A percentile compares a stretch with the other conserved stretches of the same genome.
Evolutionary conservation across 108 stramenopile species (phyloP).

Genomic region (Conticribra weissflogii): DNA sequence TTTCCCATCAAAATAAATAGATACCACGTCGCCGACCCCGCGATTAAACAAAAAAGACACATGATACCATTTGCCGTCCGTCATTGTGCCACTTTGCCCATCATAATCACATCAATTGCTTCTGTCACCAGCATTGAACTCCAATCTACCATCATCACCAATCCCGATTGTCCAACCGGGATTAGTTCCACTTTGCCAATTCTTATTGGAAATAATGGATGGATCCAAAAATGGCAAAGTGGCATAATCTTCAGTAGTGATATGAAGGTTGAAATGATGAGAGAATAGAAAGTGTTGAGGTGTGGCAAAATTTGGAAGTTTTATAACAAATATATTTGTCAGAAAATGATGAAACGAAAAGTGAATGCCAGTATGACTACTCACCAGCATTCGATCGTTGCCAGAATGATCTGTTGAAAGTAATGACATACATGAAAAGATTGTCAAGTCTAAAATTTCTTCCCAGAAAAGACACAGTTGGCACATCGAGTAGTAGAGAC

Average conservation of each 20-base stretch:
- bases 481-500: not conserved
- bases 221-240: not conserved
- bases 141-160: not conserved
- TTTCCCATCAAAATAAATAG: not conserved
- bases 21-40: not conserved
- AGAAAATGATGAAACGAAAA: too few species aligned
- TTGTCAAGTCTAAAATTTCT: too few species aligned
- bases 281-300: too few species aligned
- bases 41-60: not conserved
- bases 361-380: not conserved
- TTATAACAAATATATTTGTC: too few species aligned
- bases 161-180: constrained; percentile 5
- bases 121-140: not conserved
- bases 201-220: constrained; percentile 11
- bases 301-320: too few species aligned
- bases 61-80: not conserved
- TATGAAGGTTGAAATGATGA: too few species aligned
- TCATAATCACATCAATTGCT: constrained; percentile 3
- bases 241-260: not conserved
- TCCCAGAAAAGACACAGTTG: too few species aligned
- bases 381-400: not conserved
- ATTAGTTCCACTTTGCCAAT: constrained; percentile 7
- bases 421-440: too few species aligned
- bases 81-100: not conserved
- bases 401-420: constrained; percentile 11